Conservation (phyloP, 345 rosid genomes). For the Arabis hirsuta region DNA sequence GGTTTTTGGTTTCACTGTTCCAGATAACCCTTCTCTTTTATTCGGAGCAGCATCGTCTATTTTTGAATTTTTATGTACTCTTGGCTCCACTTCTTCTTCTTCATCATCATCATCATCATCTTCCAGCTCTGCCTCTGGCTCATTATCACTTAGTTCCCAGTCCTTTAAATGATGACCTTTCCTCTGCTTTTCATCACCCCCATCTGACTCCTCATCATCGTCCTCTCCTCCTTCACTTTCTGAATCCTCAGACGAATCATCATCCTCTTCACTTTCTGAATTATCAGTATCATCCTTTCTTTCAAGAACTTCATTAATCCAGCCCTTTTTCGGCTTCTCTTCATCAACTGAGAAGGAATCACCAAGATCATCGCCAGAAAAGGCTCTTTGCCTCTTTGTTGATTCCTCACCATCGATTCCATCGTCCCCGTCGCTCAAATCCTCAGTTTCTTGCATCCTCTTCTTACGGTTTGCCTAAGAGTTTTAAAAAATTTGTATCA, state of each 20-base stretch:
- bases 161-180: slow-evolving; percentile 56
- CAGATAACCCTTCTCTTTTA: slow-evolving; percentile 31
- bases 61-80: slow-evolving; percentile 47
- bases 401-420: slow-evolving; percentile 54
- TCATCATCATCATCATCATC: slow-evolving; percentile 45
- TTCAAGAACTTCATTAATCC: slow-evolving; percentile 89
- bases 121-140: slow-evolving; percentile 61
- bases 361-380: slow-evolving; percentile 93
- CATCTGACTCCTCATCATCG: slow-evolving; percentile 59
- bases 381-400: slow-evolving; percentile 46
- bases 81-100: slow-evolving; percentile 42
- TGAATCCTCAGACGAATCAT: slow-evolving; percentile 62
- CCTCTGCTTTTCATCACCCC: slow-evolving; percentile 42
- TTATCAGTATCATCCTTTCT: slow-evolving; percentile 56
- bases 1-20: slow-evolving; percentile 35
- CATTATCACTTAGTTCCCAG: slow-evolving; percentile 94
- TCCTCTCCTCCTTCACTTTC: slow-evolving; percentile 51
- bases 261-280: slow-evolving; percentile 61
- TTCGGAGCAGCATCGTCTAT: slow-evolving; percentile 27
- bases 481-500: slow-evolving; percentile 12
- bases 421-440: slow-evolving; percentile 75
- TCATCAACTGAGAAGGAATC: slow-evolving; percentile 79
- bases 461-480: slow-evolving; percentile 81
- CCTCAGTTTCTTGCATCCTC: slow-evolving; percentile 79
- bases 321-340: slow-evolving; percentile 63